A percentile compares a stretch with the other conserved stretches of the same genome.
These are phyloP conservation scores for Tricholoma matsutake DNA, from an alignment of 768 basidiomycete species.

Conservation along the genomic window DNA sequence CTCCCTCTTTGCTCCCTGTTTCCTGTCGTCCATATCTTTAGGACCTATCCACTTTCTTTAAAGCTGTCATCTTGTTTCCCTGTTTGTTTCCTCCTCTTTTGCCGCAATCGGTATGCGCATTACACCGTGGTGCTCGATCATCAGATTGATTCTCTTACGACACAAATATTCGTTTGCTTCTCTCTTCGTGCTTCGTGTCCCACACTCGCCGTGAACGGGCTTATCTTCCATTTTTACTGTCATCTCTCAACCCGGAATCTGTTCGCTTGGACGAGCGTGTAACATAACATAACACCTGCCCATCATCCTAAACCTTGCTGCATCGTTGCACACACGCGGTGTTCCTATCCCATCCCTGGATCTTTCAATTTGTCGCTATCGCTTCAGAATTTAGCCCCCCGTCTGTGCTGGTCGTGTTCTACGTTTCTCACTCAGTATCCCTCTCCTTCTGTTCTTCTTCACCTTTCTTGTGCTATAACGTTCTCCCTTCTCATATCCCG, in stretches of 20 bases:
- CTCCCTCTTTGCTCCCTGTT: background rate
- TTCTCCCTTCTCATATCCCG: slow-evolving; percentile 6
- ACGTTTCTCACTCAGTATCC: background rate
- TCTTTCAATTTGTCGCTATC: background rate
- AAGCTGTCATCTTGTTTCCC: background rate
- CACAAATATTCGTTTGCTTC: background rate
- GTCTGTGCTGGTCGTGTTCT: slow-evolving; percentile 10
- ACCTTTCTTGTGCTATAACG: slow-evolving; percentile 6
- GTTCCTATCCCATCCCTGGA: background rate
- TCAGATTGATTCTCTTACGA: background rate
- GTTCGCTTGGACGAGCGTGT: slow-evolving; percentile 42
- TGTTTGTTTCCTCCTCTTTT: background rate
- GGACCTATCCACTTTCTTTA: background rate
- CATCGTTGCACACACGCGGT: background rate
- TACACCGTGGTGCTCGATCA: background rate
- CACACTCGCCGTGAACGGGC: slow-evolving; percentile 7
- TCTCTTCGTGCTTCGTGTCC: slow-evolving; percentile 4
- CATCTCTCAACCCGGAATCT: slow-evolving; percentile 18
- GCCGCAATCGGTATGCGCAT: background rate
- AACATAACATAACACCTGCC: slow-evolving; percentile 18
- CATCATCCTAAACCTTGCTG: background rate
- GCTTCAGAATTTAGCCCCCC: background rate
- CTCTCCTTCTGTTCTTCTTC: slow-evolving; percentile 1
- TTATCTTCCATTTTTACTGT: background rate
- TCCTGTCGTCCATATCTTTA: background rate